Evolutionary conservation across 768 basidiomycete genomes (phyloP), one percentile per base, ranked within the genome.

Genomic region (Amanita jacksonii): DNA sequence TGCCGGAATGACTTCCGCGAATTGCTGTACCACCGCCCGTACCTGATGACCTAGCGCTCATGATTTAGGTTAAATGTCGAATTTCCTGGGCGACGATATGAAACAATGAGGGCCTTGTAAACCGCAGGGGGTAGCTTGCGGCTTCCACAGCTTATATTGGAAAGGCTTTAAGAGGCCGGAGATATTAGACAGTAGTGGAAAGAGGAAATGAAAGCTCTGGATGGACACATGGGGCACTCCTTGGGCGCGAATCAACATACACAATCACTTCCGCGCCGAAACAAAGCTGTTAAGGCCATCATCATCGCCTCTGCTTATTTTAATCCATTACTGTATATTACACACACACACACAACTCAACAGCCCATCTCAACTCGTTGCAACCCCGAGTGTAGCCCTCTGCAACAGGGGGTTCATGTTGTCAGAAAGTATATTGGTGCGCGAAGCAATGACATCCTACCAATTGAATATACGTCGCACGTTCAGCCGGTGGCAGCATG

Each of bases 401-500:
- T 70, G 43, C n/a, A 38, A 43, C 12, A 28, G 38, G 19, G 39
- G 40, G 40, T 28, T 12, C 27, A 28, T 28, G n/a, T n/a, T n/a
- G n/a, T n/a, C n/a, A n/a, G n/a, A n/a, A n/a, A n/a, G n/a, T n/a
- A n/a, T n/a, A n/a, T n/a, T n/a, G n/a, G n/a, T n/a, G n/a, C n/a
- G n/a, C n/a, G n/a, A n/a, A n/a, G n/a, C n/a, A n/a, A n/a, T n/a
- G 39, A 32, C 33, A 19, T 73, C 85, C 52, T 31, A 91, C 90
- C 56, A 96, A 67, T 63, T 91, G 86, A 52, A 90, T 74, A 51
- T 91, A 81, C 25, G 77, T 85, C 8, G 77, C 72, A 20, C 85
- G 71, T 53, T 93, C 89, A 4, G 70, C 62, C 1, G 81, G 78
- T 8, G 87, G 82, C 27, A 94, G 62, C 49, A 69, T 67, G 39